Evolutionary conservation across 768 basidiomycete genomes (phyloP).

Genomic region (Boletus tylopilopsis): DNA sequence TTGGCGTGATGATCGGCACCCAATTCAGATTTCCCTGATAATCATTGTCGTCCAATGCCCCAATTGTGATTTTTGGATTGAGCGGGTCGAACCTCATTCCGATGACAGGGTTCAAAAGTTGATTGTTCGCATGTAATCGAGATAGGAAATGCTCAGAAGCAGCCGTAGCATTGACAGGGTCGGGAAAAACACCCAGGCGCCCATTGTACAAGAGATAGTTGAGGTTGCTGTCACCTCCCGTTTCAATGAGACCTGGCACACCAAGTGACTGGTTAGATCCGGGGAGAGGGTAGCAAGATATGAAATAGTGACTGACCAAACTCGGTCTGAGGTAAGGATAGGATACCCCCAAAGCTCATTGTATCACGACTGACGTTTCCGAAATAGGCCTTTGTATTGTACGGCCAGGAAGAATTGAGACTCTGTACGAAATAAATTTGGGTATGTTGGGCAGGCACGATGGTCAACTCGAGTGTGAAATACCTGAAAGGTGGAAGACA

Average conservation of each 20-base stretch:
- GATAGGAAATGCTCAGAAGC: slow-evolving; percentile 16
- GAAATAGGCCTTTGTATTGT: slow-evolving; percentile 5
- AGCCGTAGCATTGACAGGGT: slow-evolving; percentile 19
- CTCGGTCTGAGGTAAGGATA: slow-evolving; percentile 12
- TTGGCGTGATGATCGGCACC: slow-evolving; percentile 17
- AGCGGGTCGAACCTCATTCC: slow-evolving; percentile 21
- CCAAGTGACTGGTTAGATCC: too few species aligned
- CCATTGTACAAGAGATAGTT: slow-evolving; percentile 22
- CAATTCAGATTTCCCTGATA: slow-evolving; percentile 21
- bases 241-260: slow-evolving; percentile 17
- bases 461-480: not conserved
- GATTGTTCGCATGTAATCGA: slow-evolving; percentile 7
- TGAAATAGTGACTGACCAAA: slow-evolving; percentile 5
- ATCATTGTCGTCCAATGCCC: slow-evolving; percentile 21
- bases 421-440: not conserved
- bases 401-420: slow-evolving; percentile 12
- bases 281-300: not conserved
- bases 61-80: slow-evolving; percentile 27
- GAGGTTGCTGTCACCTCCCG: slow-evolving; percentile 10
- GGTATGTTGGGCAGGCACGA: not conserved
- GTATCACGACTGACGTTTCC: slow-evolving; percentile 12
- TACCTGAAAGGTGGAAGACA: slow-evolving; percentile 19
- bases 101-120: slow-evolving; percentile 22
- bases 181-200: slow-evolving; percentile 17
- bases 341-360: slow-evolving; percentile 15